phyloP scores from a whole-genome alignment of 2,329 filamentous ascomycete species.

The Penicillium freii region DNA sequence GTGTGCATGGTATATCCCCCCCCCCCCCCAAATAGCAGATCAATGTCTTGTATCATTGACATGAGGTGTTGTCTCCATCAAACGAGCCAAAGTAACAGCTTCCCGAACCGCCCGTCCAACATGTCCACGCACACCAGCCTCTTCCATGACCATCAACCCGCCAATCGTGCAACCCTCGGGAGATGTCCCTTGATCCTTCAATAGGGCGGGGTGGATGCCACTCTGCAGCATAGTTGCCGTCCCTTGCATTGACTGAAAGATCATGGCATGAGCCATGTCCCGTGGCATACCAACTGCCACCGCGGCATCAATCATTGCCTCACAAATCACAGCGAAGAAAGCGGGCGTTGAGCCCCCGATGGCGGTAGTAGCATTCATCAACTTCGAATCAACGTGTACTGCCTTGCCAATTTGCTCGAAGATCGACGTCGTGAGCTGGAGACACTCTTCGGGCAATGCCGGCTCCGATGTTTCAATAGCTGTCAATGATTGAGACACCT shows the following conservation, averaged over 20 bases:
- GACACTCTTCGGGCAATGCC: constrained; percentile 43
- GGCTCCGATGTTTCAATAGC: constrained; percentile 52
- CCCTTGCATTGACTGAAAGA: constrained; percentile 61
- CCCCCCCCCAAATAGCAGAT: background rate
- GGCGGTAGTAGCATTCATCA: constrained; percentile 59
- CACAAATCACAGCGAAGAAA: constrained; percentile 59
- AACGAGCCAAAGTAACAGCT: constrained; percentile 57
- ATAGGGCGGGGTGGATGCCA: constrained; percentile 59
- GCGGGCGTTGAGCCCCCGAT: constrained; percentile 62
- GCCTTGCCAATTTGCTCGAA: constrained; percentile 53
- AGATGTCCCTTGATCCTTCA: constrained; percentile 61
- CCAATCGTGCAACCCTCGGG: constrained; percentile 64
- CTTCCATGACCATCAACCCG: constrained; percentile 60
- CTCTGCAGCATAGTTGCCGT: constrained; percentile 57
- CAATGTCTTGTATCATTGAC: constrained; percentile 27
- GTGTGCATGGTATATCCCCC: background rate
- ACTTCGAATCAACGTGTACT: constrained; percentile 50
- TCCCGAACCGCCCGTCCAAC: constrained; percentile 58
- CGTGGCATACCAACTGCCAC: constrained; percentile 62
- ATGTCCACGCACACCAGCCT: constrained; percentile 54
- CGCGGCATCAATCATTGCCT: constrained; percentile 60
- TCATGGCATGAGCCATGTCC: constrained; percentile 60
- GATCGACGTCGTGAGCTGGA: constrained; percentile 40
- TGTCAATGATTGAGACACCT: constrained; percentile 46
- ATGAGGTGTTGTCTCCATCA: constrained; percentile 44